Conservation (phyloP, 1,284 basidiomycete species). For the Cutaneotrichosporon arboriforme region DNA sequence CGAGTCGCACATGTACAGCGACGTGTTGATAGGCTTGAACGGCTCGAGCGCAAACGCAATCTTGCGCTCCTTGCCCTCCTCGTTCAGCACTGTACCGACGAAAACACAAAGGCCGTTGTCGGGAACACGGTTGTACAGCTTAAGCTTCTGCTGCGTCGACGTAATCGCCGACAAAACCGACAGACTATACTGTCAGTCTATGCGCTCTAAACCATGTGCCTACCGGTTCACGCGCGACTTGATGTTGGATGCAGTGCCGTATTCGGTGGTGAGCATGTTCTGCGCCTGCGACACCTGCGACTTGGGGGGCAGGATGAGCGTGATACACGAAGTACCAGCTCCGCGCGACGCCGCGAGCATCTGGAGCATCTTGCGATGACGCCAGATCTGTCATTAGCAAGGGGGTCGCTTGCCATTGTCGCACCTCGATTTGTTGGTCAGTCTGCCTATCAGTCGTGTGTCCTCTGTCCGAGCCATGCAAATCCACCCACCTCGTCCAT, state of each 20-base stretch:
- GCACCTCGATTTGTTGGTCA: constrained; percentile 44
- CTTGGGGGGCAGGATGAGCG: constrained; percentile 81
- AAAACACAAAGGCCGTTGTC: constrained; percentile 96
- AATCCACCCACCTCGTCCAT: constrained; percentile 7
- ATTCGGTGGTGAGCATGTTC: constrained; percentile 97
- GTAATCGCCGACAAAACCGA: constrained; percentile 98
- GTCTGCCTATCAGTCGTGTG: constrained; percentile 25
- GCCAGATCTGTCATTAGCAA: constrained; percentile 55
- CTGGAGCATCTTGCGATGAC: constrained; percentile 97
- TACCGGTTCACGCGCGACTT: constrained; percentile 95
- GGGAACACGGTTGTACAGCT: constrained; percentile 92
- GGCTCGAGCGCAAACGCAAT: constrained; percentile 97
- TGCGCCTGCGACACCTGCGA: constrained; percentile 93
- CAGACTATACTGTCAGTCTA: constrained; percentile 48
- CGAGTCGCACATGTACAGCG: constrained; percentile 98
- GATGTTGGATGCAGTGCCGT: constrained; percentile 97
- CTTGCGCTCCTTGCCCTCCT: constrained; percentile 99
- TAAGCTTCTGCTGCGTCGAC: constrained; percentile 96
- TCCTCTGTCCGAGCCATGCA: background rate
- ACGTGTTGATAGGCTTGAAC: constrained; percentile 98
- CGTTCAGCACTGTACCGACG: constrained; percentile 94
- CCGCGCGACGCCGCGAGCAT: constrained; percentile 88
- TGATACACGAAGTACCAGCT: constrained; percentile 99
- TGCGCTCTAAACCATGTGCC: background rate
- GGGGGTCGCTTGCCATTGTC: background rate